Percentiles rank a stretch among this genome's conserved stretches.
phyloP scores from a whole-genome alignment of 164 flowering plant genomes.

The Amborella trichopoda region DNA sequence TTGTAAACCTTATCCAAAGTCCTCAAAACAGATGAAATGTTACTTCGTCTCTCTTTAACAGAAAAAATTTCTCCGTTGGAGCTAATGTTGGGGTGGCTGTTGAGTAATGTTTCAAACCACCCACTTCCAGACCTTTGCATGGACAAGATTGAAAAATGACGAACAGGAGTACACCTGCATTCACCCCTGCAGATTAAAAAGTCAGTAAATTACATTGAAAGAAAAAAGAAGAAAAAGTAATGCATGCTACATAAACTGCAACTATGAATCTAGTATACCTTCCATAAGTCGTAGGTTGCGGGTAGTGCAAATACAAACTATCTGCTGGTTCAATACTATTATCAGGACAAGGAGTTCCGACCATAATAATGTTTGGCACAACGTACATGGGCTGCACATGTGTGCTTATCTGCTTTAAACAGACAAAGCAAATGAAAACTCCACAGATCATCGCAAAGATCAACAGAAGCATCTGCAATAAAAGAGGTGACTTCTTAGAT shows the following conservation, averaged over 20 bases:
- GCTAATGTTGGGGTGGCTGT: slow-evolving; percentile 40
- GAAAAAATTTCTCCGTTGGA: slow-evolving; percentile 48
- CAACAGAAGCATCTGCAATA: slow-evolving; percentile 44
- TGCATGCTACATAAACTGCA: too few relatives aligned
- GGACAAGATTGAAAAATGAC: slow-evolving; percentile 38
- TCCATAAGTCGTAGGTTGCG: slow-evolving; percentile 51
- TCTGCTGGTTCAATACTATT: slow-evolving; percentile 13
- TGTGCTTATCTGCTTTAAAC: slow-evolving; percentile 52
- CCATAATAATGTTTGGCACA: slow-evolving; percentile 14
- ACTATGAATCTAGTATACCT: slow-evolving; percentile 24
- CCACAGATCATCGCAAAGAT: slow-evolving; percentile 61
- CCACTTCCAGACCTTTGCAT: slow-evolving; percentile 57
- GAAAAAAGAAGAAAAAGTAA: neutral
- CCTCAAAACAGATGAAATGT: slow-evolving; percentile 20
- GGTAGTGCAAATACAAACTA: slow-evolving; percentile 39
- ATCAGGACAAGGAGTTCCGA: slow-evolving; percentile 22
- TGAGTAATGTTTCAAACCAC: slow-evolving; percentile 47
- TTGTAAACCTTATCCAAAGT: slow-evolving; percentile 39
- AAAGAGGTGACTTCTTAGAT: slow-evolving; percentile 54
- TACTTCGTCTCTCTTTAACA: slow-evolving; percentile 22
- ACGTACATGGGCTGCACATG: slow-evolving; percentile 18
- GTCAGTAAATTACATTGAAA: neutral
- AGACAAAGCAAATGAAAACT: slow-evolving; percentile 53
- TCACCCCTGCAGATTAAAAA: slow-evolving; percentile 24
- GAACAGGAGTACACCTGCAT: slow-evolving; percentile 39